phyloP scores from a whole-genome alignment of 805 yeast genomes.

The Saturnispora halmiae region DNA sequence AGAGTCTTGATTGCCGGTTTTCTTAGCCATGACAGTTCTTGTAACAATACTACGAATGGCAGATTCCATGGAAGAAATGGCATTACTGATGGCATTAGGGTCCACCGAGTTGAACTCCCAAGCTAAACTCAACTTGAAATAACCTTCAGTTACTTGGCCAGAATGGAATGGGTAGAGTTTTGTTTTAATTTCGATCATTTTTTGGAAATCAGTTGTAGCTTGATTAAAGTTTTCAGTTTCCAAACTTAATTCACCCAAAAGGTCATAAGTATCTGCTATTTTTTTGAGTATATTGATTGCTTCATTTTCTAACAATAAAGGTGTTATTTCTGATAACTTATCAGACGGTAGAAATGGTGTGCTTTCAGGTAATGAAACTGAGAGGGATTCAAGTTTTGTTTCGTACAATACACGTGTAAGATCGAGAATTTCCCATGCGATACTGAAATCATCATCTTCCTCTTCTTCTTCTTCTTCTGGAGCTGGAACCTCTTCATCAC shows the following conservation, averaged over 20 bases:
- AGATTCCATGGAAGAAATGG: slow-evolving; percentile 36
- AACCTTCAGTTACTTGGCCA: slow-evolving; percentile 63
- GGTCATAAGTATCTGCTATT: slow-evolving; percentile 64
- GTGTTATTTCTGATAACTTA: slow-evolving; percentile 15
- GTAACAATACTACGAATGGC: slow-evolving; percentile 37
- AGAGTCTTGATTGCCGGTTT: slow-evolving; percentile 14
- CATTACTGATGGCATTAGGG: slow-evolving; percentile 36
- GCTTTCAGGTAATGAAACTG: slow-evolving; percentile 1
- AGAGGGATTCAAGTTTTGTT: slow-evolving; percentile 19
- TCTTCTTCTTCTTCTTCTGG: slow-evolving; percentile 29
- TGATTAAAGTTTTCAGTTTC: slow-evolving; percentile 84
- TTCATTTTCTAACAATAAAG: neutral
- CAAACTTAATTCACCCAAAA: slow-evolving; percentile 81
- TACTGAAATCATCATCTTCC: slow-evolving; percentile 67
- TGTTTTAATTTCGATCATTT: slow-evolving; percentile 46
- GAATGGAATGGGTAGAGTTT: slow-evolving; percentile 44
- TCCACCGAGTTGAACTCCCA: slow-evolving; percentile 44
- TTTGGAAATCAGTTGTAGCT: slow-evolving; percentile 59
- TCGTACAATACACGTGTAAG: slow-evolving; percentile 62
- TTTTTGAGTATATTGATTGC: slow-evolving; percentile 33
- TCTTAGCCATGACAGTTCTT: slow-evolving; percentile 21
- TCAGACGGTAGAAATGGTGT: slow-evolving; percentile 19
- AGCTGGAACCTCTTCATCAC: slow-evolving; percentile 20
- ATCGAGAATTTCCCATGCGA: slow-evolving; percentile 83
- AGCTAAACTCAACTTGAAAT: slow-evolving; percentile 73